A percentile compares a stretch with the other conserved stretches of the same genome.
Conservation (phyloP, 2,329 filamentous ascomycete species). For the Cryphonectria radicalis region DNA sequence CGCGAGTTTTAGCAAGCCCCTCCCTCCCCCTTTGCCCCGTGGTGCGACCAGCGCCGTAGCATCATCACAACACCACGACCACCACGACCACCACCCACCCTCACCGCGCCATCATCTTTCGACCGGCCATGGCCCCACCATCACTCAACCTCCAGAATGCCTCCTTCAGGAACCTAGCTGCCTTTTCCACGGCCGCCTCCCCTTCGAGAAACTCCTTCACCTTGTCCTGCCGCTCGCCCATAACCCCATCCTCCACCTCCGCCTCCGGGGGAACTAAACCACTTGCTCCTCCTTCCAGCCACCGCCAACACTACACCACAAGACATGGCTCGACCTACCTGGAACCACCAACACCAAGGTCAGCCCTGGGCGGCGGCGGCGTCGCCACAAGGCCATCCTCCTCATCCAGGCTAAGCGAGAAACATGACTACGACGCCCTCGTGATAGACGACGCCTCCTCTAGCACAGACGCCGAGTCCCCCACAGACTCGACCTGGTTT, state of each 20-base stretch:
- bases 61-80: neutral
- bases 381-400: conserved; percentile 13
- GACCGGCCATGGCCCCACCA: conserved; percentile 31
- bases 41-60: neutral
- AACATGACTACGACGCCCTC: conserved; percentile 19
- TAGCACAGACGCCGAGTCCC: conserved; percentile 29
- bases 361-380: conserved; percentile 12
- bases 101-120: conserved; percentile 11
- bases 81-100: conserved; percentile 10
- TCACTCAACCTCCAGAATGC: conserved; percentile 30
- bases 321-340: conserved; percentile 33
- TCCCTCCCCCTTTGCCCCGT: neutral
- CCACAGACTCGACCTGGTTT: conserved; percentile 34
- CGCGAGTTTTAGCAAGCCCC: neutral
- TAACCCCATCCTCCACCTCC: conserved; percentile 32
- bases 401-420: conserved; percentile 23
- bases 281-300: neutral
- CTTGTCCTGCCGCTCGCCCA: conserved; percentile 40
- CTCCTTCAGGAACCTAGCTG: conserved; percentile 29
- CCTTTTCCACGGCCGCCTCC: conserved; percentile 37
- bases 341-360: conserved; percentile 32
- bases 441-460: conserved; percentile 5
- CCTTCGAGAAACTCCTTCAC: conserved; percentile 38
- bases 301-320: conserved; percentile 13
- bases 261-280: conserved; percentile 9